Percentiles rank a stretch among this genome's conserved stretches.
Conservation (phyloP, 371 early-diverging fungal species). For the Globomyces sp. region DNA sequence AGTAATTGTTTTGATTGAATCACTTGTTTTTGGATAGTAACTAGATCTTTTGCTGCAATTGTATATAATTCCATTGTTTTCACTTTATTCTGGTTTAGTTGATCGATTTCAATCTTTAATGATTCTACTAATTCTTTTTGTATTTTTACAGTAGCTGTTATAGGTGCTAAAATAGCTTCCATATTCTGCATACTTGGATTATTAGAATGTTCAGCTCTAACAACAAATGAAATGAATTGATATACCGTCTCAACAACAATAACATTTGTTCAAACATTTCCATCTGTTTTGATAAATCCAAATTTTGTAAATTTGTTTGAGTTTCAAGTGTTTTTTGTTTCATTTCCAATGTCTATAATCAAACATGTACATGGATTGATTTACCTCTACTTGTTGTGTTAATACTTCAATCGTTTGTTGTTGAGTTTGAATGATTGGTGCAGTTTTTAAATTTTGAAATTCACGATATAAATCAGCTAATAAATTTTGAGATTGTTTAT, state of each 20-base stretch:
- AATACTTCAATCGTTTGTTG: background rate
- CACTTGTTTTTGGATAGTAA: background rate
- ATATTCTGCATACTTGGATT: conserved; percentile 6
- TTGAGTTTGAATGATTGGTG: background rate
- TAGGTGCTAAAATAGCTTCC: background rate
- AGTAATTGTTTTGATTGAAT: background rate
- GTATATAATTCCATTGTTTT: background rate
- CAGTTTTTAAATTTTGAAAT: background rate
- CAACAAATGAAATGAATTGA: too few relatives aligned
- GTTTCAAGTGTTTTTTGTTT: conserved; percentile 9
- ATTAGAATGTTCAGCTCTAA: background rate
- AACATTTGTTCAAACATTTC: conserved; percentile 9
- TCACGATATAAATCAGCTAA: background rate
- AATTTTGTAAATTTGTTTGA: background rate
- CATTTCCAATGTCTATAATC: background rate
- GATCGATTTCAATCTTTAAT: background rate
- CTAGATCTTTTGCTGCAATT: conserved; percentile 7
- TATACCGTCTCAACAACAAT: background rate
- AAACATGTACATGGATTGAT: too few relatives aligned
- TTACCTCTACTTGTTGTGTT: background rate
- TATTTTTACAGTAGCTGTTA: background rate
- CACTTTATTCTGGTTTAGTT: background rate
- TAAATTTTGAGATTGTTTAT: background rate
- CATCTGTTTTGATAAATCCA: background rate
- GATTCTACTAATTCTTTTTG: conserved; percentile 9